phyloP scores from a whole-genome alignment of 116 monocot species.

The Iris pallida region DNA sequence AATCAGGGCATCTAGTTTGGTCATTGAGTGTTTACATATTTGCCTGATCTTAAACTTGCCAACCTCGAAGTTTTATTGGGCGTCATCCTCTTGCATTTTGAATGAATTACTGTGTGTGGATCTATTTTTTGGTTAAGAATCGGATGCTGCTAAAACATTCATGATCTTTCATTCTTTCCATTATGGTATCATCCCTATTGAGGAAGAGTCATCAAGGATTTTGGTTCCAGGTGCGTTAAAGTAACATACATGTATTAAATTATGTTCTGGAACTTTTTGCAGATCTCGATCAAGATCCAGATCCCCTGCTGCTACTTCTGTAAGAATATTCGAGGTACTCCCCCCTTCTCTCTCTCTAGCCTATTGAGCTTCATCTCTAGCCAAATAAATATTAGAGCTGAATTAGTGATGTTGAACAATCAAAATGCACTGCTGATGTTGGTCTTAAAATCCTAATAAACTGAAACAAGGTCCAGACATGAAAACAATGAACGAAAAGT shows the following conservation, averaged over 20 bases:
- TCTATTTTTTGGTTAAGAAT: background rate
- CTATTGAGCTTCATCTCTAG: too few relatives aligned
- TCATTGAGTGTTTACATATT: background rate
- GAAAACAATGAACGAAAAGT: too few relatives aligned
- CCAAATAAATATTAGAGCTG: too few relatives aligned
- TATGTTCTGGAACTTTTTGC: conserved; percentile 40
- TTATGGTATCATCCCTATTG: conserved; percentile 11
- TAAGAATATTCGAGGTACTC: too few relatives aligned
- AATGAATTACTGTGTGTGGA: background rate
- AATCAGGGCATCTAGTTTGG: background rate
- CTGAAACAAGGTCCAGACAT: too few relatives aligned
- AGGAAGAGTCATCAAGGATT: conserved; percentile 35
- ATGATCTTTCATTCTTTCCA: background rate
- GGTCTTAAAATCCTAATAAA: too few relatives aligned
- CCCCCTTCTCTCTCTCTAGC: too few relatives aligned
- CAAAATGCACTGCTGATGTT: too few relatives aligned
- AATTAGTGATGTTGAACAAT: too few relatives aligned
- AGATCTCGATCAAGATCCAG: conserved; percentile 60
- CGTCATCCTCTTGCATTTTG: background rate
- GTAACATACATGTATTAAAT: conserved; percentile 46
- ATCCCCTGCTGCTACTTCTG: too few relatives aligned
- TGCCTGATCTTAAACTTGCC: background rate
- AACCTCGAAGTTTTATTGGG: background rate
- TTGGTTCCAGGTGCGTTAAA: conserved; percentile 33
- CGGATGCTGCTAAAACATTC: background rate